These are phyloP conservation scores for Penicillium pulvis DNA, from an alignment of 495 filamentous ascomycete species.

Conservation along the genomic window DNA sequence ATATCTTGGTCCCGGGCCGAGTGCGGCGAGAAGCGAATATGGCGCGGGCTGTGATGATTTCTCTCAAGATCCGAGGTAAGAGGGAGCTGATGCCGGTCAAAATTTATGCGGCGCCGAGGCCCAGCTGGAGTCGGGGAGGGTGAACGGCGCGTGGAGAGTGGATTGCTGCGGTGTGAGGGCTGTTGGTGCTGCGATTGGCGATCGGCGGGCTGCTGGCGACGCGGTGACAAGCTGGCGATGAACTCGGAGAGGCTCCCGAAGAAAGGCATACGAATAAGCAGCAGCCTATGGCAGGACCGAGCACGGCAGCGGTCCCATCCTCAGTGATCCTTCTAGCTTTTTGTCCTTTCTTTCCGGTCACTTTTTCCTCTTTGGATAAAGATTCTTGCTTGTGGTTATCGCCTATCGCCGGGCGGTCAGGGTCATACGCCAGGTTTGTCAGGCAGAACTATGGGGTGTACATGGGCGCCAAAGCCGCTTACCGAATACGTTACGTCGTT, in stretches of 20 bases:
- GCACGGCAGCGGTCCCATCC: conserved; percentile 17
- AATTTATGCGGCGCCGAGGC: conserved; percentile 2
- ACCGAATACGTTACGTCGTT: not conserved
- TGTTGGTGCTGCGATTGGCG: conserved; percentile 16
- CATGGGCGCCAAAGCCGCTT: no score
- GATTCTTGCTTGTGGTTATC: conserved; percentile 13
- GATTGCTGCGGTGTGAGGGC: conserved; percentile 1
- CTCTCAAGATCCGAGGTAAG: conserved; percentile 6
- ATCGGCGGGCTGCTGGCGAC: conserved; percentile 21
- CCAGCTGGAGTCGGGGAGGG: conserved; percentile 5
- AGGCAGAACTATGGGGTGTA: conserved; percentile 3
- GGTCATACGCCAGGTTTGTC: conserved; percentile 4
- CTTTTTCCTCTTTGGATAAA: conserved; percentile 7
- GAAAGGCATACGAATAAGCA: conserved; percentile 21
- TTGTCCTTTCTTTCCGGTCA: conserved; percentile 19
- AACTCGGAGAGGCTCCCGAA: conserved; percentile 21
- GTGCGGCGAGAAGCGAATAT: conserved; percentile 1
- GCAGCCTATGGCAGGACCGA: conserved; percentile 16
- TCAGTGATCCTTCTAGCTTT: not conserved
- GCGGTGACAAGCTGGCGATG: conserved; percentile 22
- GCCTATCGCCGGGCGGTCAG: conserved; percentile 34
- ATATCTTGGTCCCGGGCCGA: not conserved
- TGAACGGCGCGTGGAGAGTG: conserved; percentile 11
- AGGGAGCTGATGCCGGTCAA: not conserved
- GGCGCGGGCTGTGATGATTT: not conserved